Base-by-base conservation (phyloP, 345 rosid species). In the Psidium friedrichsthalianum region DNA sequence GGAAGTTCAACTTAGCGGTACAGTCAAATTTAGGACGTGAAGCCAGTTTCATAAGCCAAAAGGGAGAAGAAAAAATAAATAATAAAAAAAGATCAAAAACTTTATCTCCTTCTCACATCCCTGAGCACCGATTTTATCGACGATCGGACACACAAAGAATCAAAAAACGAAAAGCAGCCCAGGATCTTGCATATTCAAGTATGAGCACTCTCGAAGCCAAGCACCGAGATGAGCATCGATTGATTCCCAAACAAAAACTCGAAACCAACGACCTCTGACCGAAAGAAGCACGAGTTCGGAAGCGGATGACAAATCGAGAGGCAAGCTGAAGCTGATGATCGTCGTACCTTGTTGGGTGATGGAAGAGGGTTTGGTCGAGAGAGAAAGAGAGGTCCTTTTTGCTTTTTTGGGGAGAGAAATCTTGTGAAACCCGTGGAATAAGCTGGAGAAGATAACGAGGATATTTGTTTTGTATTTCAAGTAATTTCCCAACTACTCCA, bases 31-130 rank as follows among this genome's bases (percentile, higher is more conserved):
- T 36, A 57, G 52, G 24, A 69, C 47, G 24, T 8, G 47, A 69
- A 69, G 78, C 78, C 24, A 69, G 24, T 69, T 69, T 18, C 78
- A 44, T 16, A 78, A 84, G 88, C 83, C 87, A 88, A 82, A 74
- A 82, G 80, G 87, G 51, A 86, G 85, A 85, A 82, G 78, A 55
- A 57, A 82, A 29, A 51, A 51, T 36, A 20, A 47, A 81, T 29
- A 32, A 32, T 32, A 32, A 3, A 16, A 32, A 69, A 69, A 69
- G 78, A 24, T 18, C 44, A 32, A 69, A 32, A 32, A 16, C 47
- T 69, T 69, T 32, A 18, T 69, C 78, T 32, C 78, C 78, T 69
- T 18, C 44, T 32, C 44, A 69, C 47, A 40, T 4, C 78, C 13
- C 47, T 8, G 24, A 69, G 13, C 78, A 69, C 78, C 32, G 1